Conservation (phyloP, 805 yeast species). For the Ogataea populi-albae region DNA sequence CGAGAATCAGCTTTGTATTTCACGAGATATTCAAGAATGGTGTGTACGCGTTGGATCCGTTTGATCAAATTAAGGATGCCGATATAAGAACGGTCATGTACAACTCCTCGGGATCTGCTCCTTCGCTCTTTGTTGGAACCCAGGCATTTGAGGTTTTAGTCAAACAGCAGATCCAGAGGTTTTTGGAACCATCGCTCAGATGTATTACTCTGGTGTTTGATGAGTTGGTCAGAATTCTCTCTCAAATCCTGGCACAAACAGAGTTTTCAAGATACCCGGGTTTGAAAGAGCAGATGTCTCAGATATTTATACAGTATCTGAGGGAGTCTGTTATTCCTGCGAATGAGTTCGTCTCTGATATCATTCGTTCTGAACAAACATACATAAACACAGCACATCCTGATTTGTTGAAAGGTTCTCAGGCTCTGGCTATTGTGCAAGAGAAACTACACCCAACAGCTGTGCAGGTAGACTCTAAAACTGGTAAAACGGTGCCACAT, state of each 20-base stretch:
- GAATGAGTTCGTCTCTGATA: constrained; percentile 76
- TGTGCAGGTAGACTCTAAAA: constrained; percentile 79
- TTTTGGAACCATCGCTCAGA: constrained; percentile 89
- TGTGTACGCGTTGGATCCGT: constrained; percentile 87
- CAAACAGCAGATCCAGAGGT: constrained; percentile 87
- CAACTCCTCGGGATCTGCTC: constrained; percentile 94
- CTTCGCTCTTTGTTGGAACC: constrained; percentile 94
- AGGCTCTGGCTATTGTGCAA: constrained; percentile 89
- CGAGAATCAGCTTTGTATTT: constrained; percentile 94
- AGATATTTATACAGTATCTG: constrained; percentile 73
- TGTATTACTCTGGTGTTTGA: constrained; percentile 90
- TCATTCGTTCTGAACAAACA: constrained; percentile 83
- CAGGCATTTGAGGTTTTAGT: constrained; percentile 96
- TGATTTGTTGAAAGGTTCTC: constrained; percentile 89
- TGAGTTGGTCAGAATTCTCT: constrained; percentile 86
- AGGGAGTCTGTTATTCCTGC: constrained; percentile 83
- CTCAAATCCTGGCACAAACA: constrained; percentile 78
- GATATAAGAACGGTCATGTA: constrained; percentile 97
- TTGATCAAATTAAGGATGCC: constrained; percentile 91
- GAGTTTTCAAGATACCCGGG: constrained; percentile 87
- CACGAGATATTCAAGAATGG: constrained; percentile 96
- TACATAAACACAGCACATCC: constrained; percentile 98
- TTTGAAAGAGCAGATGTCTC: constrained; percentile 81
- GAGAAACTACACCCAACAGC: constrained; percentile 83
- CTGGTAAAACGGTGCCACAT: constrained; percentile 72